These are phyloP conservation scores for Neodidymelliopsis sp. DNA, from an alignment of 2,329 filamentous ascomycete genomes.

Conservation along the genomic window DNA sequence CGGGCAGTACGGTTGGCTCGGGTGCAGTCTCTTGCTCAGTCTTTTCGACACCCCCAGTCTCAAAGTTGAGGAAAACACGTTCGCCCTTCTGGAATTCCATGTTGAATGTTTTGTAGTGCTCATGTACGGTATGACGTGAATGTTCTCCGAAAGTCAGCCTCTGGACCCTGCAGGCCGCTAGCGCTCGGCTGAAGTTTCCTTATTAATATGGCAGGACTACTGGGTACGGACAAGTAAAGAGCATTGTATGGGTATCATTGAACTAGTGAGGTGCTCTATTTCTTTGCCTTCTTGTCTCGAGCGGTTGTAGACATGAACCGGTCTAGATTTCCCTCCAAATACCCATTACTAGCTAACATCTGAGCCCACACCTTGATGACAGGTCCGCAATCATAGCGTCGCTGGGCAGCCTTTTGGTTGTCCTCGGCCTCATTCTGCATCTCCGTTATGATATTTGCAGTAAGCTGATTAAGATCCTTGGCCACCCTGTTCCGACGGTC, in stretches of 20 bases:
- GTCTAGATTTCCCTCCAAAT: slow-evolving; percentile 54
- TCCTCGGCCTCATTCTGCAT: slow-evolving; percentile 56
- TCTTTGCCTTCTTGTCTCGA: slow-evolving; percentile 2
- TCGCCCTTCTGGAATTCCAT: slow-evolving; percentile 64
- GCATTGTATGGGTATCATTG: too few relatives aligned
- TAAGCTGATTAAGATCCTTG: slow-evolving; percentile 41
- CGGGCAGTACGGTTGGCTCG: slow-evolving; percentile 26
- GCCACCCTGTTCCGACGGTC: slow-evolving; percentile 24
- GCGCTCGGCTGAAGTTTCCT: slow-evolving; percentile 16
- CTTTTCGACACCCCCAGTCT: slow-evolving; percentile 59
- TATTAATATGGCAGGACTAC: background rate
- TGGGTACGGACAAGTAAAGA: background rate
- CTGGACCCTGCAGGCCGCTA: slow-evolving; percentile 14
- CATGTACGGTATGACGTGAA: slow-evolving; percentile 7
- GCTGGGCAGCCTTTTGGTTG: slow-evolving; percentile 60
- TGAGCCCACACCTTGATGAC: slow-evolving; percentile 74
- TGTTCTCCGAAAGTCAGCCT: background rate
- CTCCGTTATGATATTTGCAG: slow-evolving; percentile 57
- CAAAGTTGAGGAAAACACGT: slow-evolving; percentile 67
- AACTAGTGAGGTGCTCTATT: too few relatives aligned
- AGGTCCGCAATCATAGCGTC: slow-evolving; percentile 73
- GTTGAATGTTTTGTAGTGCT: slow-evolving; percentile 1
- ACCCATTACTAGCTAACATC: slow-evolving; percentile 71
- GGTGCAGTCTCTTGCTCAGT: slow-evolving; percentile 36
- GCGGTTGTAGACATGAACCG: slow-evolving; percentile 21